Base-by-base conservation (phyloP, 2,329 filamentous ascomycete species). In the Trichoderma harzianum region DNA sequence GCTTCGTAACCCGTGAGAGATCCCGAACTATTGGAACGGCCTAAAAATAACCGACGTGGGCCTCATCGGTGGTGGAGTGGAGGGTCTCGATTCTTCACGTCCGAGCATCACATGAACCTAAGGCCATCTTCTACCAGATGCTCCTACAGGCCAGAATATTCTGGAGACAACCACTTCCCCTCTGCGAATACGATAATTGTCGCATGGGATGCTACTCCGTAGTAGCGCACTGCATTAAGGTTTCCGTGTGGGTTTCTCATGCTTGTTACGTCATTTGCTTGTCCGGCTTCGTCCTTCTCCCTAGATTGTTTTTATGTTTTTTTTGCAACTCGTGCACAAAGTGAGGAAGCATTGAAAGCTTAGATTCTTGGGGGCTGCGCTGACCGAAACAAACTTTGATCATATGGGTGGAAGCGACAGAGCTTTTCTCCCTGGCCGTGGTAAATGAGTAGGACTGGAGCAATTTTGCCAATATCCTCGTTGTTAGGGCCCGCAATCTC, bases 41-140 rank as follows among this genome's bases (percentile, higher is more conserved):
- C 69, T 71, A 71, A 71, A 67, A 71, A 71, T 71, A 71, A 71
- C 69, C 69, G 55, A 61, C 69, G 47, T 64, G 66, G 57, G 30
- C 66, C 66, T 61, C 21, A 53, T 43, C 51, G 18, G 24, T 47
- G 36, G 69, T 67, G 62, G 69, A 61, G 63, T 51, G 57, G 69
- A 66, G 63, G 69, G 66, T 11, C 36, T 69, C 57, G 36, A 60
- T 60, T 51, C 53, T 36, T 53, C 18, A 57, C n/a, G 43, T 32
- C 12, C 36, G 24, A 55, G 58, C 26, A 72, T 72, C 70, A 68
- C 63, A 63, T 63, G 70, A 62, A 63, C 70, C 64, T 34, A 39
- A 34, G 43, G 36, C 21, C 60, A 34, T 43, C 47, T 70, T 26
- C 21, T 43, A 58, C n/a, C 61, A 71, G 53, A 66, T 55, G 39